These are phyloP conservation scores for Monosporascus sp. DNA, from an alignment of 2,329 filamentous ascomycete genomes.

Conservation along the genomic window DNA sequence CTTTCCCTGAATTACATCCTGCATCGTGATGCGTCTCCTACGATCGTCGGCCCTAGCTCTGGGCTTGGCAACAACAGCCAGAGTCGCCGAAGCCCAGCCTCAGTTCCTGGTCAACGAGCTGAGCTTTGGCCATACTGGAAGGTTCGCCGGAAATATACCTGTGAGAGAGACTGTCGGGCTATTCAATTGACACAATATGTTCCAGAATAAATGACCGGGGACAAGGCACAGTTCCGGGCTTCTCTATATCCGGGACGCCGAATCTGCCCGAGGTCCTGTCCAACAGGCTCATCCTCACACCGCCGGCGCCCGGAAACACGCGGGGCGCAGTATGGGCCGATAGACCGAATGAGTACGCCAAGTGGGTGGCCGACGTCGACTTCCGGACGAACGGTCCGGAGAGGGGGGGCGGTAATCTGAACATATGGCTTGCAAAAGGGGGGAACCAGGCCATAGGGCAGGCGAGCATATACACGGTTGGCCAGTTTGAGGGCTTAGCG, in stretches of 20 bases:
- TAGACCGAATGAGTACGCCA: constrained; percentile 50
- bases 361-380: constrained; percentile 79
- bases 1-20: constrained; percentile 6
- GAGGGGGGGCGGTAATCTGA: constrained; percentile 79
- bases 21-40: constrained; percentile 38
- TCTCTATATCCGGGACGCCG: constrained; percentile 49
- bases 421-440: constrained; percentile 82
- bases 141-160: constrained; percentile 31
- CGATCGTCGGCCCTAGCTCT: constrained; percentile 31
- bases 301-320: constrained; percentile 78
- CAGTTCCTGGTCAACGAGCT: constrained; percentile 66
- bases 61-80: constrained; percentile 34
- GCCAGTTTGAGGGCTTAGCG: constrained; percentile 83
- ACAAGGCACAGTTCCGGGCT: constrained; percentile 47
- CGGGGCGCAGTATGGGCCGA: constrained; percentile 80
- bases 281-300: constrained; percentile 88
- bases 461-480: constrained; percentile 77
- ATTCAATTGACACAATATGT: neutral
- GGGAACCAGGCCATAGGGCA: constrained; percentile 60
- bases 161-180: constrained; percentile 4
- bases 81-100: constrained; percentile 48
- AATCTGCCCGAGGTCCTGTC: constrained; percentile 62
- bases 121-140: constrained; percentile 69
- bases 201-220: constrained; percentile 59
- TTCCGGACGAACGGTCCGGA: constrained; percentile 86